phyloP scores from a whole-genome alignment of 2,329 filamentous ascomycete genomes.

The Aureobasidium sp. region DNA sequence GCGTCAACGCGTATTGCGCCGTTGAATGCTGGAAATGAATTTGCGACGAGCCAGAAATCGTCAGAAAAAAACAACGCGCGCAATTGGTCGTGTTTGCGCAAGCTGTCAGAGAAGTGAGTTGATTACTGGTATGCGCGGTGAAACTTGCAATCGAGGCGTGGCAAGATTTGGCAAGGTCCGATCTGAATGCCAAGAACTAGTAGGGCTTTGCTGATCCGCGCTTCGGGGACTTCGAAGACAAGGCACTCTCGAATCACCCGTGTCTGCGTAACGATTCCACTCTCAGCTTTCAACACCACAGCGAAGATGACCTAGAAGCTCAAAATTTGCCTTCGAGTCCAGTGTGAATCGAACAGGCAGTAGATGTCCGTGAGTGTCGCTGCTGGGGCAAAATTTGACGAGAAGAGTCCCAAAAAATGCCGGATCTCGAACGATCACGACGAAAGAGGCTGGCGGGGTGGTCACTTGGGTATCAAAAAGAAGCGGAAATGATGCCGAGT shows the following conservation, averaged over 20 bases:
- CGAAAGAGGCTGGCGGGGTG: not conserved
- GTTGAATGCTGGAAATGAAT: not conserved
- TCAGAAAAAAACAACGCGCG: not conserved
- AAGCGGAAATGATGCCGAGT: not conserved
- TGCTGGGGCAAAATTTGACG: not conserved
- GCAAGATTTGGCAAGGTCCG: slow-evolving; percentile 10
- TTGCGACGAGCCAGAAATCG: not conserved
- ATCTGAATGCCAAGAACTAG: slow-evolving; percentile 7
- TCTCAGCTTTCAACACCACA: not conserved
- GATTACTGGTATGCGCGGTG: slow-evolving; percentile 7
- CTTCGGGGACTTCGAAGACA: slow-evolving; percentile 4
- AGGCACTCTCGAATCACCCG: slow-evolving; percentile 10
- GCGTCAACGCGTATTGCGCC: not conserved
- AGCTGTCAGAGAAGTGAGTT: not conserved
- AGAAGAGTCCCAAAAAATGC: not conserved
- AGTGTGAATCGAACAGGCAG: not conserved
- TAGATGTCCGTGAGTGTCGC: not conserved
- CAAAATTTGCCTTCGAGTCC: not conserved
- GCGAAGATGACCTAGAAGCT: not conserved
- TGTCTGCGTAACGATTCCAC: slow-evolving; percentile 5
- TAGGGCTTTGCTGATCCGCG: slow-evolving; percentile 8
- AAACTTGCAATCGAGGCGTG: slow-evolving; percentile 5
- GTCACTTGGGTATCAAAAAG: not conserved
- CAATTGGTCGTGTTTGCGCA: not conserved
- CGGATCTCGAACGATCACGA: slow-evolving; percentile 5